Conservation (phyloP, 139 green algal genomes). For the Medakamo hakoo region DNA sequence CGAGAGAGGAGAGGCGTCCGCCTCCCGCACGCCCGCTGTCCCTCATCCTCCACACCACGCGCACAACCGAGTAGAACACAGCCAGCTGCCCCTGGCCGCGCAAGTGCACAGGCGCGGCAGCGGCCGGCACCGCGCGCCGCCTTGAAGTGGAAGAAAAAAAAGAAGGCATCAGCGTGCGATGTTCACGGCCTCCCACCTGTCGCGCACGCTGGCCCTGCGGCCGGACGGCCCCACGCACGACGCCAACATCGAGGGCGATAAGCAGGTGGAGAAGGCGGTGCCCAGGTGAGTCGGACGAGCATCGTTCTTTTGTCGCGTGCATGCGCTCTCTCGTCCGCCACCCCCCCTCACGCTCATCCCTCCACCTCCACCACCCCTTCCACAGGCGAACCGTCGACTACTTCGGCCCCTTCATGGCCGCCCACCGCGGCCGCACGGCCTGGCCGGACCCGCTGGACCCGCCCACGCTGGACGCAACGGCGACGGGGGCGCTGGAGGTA, state of each 20-base stretch:
- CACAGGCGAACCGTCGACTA: conserved; percentile 28
- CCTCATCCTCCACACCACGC: too few species aligned
- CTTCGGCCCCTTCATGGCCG: conserved; percentile 15
- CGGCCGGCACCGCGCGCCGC: too few species aligned
- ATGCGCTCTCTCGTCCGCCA: neutral
- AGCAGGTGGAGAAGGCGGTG: conserved; percentile 20
- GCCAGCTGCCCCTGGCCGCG: too few species aligned
- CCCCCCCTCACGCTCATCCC: neutral
- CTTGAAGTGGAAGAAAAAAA: too few species aligned
- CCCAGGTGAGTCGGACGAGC: neutral
- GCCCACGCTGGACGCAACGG: conserved; percentile 16
- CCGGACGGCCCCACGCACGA: conserved; percentile 1
- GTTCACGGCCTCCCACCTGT: neutral
- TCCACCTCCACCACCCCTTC: neutral
- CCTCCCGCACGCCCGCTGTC: too few species aligned
- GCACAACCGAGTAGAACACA: too few species aligned
- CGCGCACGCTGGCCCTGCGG: conserved; percentile 11
- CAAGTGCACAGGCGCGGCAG: too few species aligned
- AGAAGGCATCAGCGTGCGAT: too few species aligned
- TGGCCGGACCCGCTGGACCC: neutral
- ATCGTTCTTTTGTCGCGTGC: neutral
- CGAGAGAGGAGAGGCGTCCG: too few species aligned
- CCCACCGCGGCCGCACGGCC: neutral
- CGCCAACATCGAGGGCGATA: conserved; percentile 20
- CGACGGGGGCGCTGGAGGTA: conserved; percentile 19